phyloP scores from a whole-genome alignment of 371 early-diverging fungal genomes.

The Mortierella sp. region DNA sequence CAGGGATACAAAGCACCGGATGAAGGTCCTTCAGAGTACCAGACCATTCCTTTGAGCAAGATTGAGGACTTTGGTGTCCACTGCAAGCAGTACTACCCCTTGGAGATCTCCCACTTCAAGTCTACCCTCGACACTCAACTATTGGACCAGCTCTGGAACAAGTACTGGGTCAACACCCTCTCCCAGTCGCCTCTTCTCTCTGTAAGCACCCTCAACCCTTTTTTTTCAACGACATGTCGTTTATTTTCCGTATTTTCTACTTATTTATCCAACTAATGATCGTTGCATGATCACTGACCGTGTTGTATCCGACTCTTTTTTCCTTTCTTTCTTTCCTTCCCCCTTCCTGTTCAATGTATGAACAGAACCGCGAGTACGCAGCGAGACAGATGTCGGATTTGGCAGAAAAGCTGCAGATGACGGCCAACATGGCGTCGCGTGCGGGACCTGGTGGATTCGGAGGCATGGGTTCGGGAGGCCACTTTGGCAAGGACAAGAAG shows the following conservation, averaged over 20 bases:
- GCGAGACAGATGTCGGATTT: conserved; percentile 85
- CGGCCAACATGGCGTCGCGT: conserved; percentile 71
- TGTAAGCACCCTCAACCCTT: conserved; percentile 60
- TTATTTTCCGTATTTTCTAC: neutral
- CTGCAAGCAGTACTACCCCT: conserved; percentile 92
- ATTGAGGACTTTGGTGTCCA: conserved; percentile 99
- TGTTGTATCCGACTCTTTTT: too few species aligned
- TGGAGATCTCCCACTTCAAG: conserved; percentile 95
- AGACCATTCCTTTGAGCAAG: conserved; percentile 92
- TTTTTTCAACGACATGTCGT: neutral
- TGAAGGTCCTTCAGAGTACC: conserved; percentile 81
- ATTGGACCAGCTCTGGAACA: conserved; percentile 94
- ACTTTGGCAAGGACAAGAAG: conserved; percentile 61
- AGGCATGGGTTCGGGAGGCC: conserved; percentile 58
- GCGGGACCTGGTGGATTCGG: conserved; percentile 64
- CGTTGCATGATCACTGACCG: too few species aligned
- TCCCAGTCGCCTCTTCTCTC: conserved; percentile 92
- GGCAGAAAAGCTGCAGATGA: conserved; percentile 86
- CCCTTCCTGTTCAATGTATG: neutral
- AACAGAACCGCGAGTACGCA: conserved; percentile 85
- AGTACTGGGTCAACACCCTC: conserved; percentile 97
- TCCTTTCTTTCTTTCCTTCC: neutral
- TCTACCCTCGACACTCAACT: conserved; percentile 88
- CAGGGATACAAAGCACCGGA: conserved; percentile 85
- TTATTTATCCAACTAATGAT: too few species aligned